Evolutionary conservation across 306 rosid genomes (phyloP), one percentile per base, ranked within the genome.

Genomic region (Corylus avellana): DNA sequence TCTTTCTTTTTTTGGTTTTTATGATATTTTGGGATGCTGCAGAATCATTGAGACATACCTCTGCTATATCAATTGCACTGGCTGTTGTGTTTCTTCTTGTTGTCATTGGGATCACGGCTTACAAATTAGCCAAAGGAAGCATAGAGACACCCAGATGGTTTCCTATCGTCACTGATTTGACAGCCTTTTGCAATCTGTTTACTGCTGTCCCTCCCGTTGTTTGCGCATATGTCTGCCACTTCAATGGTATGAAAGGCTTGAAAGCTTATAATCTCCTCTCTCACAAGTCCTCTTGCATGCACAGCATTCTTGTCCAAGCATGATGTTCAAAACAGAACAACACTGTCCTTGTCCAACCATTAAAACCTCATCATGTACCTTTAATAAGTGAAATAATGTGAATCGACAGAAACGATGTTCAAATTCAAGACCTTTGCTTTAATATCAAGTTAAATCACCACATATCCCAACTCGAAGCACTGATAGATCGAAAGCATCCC

Each of bases 191-290:
- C 58, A 78, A 81, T 29, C 75, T 84, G 67, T 84, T 81, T 72
- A 86, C 90, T 0, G 78, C 83, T 0, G 78, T 81, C 75, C 87
- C 87, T 11, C 79, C 81, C 50, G 51, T 86, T 46, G 90, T 84
- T 55, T 75, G 76, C 54, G 81, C 90, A 6, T 86, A 84, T 53
- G 72, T 84, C 66, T 86, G 90, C 80, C 90, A 86, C 64, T 86
- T 78, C 42, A 86, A 86, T 47, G 87, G 90, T 86, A 75, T 42
- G 81, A 70, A 67, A 58, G 17, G 90, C 84, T 72, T 42, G 81
- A 70, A 67, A 58, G 17, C 29, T 71, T 58, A 55, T 29, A 22
- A 4, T 27, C 27, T 54, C 58, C 35, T 27, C 4, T 17, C 17
- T 4, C 49, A 14, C 13, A 32, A 9, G 37, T 63, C 16, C 11